Conservation (phyloP, 2,329 filamentous ascomycete genomes). For the Cytospora mali region DNA sequence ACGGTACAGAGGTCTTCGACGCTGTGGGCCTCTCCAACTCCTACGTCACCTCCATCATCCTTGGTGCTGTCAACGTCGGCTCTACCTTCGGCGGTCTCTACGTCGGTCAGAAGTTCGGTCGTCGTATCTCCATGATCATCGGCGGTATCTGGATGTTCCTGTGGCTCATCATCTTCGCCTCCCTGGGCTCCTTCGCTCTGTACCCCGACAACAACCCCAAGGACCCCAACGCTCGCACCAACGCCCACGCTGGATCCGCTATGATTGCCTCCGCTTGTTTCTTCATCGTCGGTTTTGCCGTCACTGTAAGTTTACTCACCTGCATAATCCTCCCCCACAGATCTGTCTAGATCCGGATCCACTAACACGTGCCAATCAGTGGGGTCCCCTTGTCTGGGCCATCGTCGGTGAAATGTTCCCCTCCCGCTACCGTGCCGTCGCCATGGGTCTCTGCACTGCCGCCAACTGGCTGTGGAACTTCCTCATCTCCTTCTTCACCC, state of each 20-base stretch:
- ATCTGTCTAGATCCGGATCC: not conserved
- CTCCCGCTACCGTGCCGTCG: conserved; percentile 27
- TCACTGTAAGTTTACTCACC: conserved; percentile 27
- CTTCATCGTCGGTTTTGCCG: conserved; percentile 73
- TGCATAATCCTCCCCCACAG: not conserved
- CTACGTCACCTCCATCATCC: conserved; percentile 69
- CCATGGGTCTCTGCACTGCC: conserved; percentile 40
- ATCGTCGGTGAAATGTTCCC: conserved; percentile 60
- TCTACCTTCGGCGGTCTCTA: conserved; percentile 69
- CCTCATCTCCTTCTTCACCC: conserved; percentile 67
- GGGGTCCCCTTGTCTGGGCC: conserved; percentile 72
- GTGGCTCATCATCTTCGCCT: conserved; percentile 67
- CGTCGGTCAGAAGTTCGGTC: conserved; percentile 68
- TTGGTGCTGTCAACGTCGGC: conserved; percentile 68
- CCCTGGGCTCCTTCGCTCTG: conserved; percentile 50
- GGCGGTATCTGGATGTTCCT: conserved; percentile 69
- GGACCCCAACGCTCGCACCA: conserved; percentile 38
- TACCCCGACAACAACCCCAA: conserved; percentile 39
- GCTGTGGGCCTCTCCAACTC: conserved; percentile 68
- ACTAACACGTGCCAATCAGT: conserved; percentile 46
- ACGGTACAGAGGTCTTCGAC: conserved; percentile 68
- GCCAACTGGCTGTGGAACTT: conserved; percentile 65
- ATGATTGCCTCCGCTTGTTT: conserved; percentile 75
- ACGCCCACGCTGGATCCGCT: conserved; percentile 55
- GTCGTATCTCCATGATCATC: conserved; percentile 67